Evolutionary conservation across 441 rosid genomes (phyloP).

Genomic region (Manihot esculenta): DNA sequence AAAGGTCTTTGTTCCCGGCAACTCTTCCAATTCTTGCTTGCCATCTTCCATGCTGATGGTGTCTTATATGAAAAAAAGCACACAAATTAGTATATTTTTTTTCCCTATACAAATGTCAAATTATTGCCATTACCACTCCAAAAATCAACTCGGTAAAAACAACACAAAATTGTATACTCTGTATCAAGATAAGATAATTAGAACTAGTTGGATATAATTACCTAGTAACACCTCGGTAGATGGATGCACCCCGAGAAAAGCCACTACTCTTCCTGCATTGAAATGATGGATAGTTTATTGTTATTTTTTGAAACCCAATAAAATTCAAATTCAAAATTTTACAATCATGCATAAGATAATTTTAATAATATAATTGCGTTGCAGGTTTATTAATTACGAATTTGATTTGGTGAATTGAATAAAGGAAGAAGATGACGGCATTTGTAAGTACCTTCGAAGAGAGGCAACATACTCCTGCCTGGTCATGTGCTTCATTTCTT

Average conservation of each 20-base stretch:
- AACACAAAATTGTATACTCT: too few relatives aligned
- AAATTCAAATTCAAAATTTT: too few relatives aligned
- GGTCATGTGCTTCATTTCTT: slow-evolving; percentile 93
- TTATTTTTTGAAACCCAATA: too few relatives aligned
- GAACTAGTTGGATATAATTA: slow-evolving; percentile 8
- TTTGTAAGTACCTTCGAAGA: slow-evolving; percentile 57
- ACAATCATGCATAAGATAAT: too few relatives aligned
- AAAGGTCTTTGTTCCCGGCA: slow-evolving; percentile 97
- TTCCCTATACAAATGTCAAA: too few relatives aligned
- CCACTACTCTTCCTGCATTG: slow-evolving; percentile 87
- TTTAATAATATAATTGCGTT: too few relatives aligned
- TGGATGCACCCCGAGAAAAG: slow-evolving; percentile 96
- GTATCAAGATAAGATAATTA: too few relatives aligned
- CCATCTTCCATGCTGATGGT: slow-evolving; percentile 98
- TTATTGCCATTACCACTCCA: too few relatives aligned
- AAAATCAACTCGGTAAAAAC: too few relatives aligned
- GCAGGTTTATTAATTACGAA: too few relatives aligned
- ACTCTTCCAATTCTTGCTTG: slow-evolving; percentile 98
- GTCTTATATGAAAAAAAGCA: slow-evolving; percentile 36
- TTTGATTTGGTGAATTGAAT: background rate
- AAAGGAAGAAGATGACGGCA: background rate
- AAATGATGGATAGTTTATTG: too few relatives aligned
- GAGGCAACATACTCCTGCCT: slow-evolving; percentile 94
- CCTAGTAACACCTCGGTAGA: slow-evolving; percentile 97
- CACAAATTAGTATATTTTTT: too few relatives aligned